Evolutionary conservation across 257 asterid genomes (phyloP).

Genomic region (Ilex asprella): DNA sequence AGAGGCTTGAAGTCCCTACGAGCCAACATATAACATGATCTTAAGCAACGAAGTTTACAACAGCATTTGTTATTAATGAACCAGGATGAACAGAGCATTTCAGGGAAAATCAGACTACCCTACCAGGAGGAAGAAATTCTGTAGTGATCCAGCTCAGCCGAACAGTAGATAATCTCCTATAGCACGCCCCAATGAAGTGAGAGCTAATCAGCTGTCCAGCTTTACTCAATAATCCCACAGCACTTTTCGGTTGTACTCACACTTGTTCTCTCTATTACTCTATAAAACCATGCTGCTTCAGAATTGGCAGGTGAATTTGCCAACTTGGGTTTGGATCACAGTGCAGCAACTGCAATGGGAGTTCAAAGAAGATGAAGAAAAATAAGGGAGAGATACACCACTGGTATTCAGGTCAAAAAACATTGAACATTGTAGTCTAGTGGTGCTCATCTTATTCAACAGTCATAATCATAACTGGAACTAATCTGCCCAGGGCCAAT

Average conservation of each 20-base stretch:
- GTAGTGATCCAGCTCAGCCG: slow-evolving; percentile 21
- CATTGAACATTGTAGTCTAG: too few relatives aligned
- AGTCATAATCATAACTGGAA: slow-evolving; percentile 12
- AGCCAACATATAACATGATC: slow-evolving; percentile 20
- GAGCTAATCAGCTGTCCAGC: slow-evolving; percentile 84
- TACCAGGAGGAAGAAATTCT: slow-evolving; percentile 27
- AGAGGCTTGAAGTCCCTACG: slow-evolving; percentile 28
- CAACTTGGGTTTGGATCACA: slow-evolving; percentile 75
- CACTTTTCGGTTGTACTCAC: slow-evolving; percentile 87
- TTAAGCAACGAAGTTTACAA: slow-evolving; percentile 8
- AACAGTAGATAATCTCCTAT: slow-evolving; percentile 10
- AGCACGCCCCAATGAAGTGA: slow-evolving; percentile 3
- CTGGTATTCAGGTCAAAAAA: not conserved
- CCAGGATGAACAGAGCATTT: slow-evolving; percentile 17
- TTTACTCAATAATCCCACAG: slow-evolving; percentile 85
- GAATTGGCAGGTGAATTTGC: slow-evolving; percentile 77
- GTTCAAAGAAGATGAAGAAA: too few relatives aligned
- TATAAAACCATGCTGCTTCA: slow-evolving; percentile 80
- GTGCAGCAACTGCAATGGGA: slow-evolving; percentile 54
- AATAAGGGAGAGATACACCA: too few relatives aligned
- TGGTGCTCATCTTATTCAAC: too few relatives aligned
- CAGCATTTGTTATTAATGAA: slow-evolving; percentile 17
- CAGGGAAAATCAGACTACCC: slow-evolving; percentile 21
- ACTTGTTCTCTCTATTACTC: slow-evolving; percentile 85
- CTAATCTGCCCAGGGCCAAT: too few relatives aligned